These are phyloP conservation scores for Psidium friedrichsthalianum DNA, from an alignment of 345 rosid species.

Conservation along the genomic window DNA sequence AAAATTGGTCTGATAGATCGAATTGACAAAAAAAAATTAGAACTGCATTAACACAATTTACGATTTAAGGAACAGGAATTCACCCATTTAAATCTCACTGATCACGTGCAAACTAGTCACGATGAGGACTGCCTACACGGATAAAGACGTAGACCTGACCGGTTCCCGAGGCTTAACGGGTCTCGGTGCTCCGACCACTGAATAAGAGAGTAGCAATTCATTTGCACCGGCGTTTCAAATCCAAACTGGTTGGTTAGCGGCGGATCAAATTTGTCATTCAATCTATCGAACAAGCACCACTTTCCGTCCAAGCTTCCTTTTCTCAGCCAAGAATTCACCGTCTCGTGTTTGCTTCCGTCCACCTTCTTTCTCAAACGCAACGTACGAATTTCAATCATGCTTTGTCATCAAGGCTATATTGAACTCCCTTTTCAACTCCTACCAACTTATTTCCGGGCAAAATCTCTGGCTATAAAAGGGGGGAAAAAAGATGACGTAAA, in stretches of 20 bases:
- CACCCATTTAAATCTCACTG: not conserved
- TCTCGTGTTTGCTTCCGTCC: not conserved
- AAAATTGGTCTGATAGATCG: too few relatives aligned
- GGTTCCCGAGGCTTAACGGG: not conserved
- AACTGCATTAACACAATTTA: not conserved
- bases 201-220: not conserved
- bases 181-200: accelerated
- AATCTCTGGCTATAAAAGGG: not conserved
- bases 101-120: not conserved
- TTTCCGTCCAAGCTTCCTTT: not conserved
- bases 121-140: accelerated
- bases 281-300: not conserved
- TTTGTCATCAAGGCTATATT: not conserved
- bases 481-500: not conserved
- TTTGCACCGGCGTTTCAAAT: not conserved
- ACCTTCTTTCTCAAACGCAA: not conserved
- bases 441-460: not conserved
- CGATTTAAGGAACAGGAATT: not conserved
- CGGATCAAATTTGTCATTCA: not conserved
- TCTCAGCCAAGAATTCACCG: not conserved
- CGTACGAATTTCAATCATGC: not conserved
- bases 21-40: too few relatives aligned
- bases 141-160: not conserved
- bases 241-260: not conserved
- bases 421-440: not conserved